Evolutionary conservation across 805 yeast genomes (phyloP), one percentile per base, ranked within the genome.

Genomic region (Scheffersomyces stipitis): DNA sequence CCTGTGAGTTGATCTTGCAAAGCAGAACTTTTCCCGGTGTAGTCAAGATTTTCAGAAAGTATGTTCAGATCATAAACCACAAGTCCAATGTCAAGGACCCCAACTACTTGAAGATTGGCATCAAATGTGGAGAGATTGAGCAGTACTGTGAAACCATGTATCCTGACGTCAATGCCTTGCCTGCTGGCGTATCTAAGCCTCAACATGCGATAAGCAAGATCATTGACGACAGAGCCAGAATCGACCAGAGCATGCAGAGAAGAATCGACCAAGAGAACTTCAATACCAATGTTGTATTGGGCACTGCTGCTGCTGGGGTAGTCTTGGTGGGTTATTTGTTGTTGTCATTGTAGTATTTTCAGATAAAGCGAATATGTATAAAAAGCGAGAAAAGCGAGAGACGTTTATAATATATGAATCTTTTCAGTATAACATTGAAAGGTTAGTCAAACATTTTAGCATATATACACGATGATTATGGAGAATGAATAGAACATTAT

Each of bases 101-200:
- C 44, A 84, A 84, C 66, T 91, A 86, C 63, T 70, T 90, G 54
- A 76, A 80, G 42, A 77, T 93, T 48, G 95, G 95, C 51, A 78
- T 87, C 46, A 78, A 79, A 46, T 85, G 96, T 60, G 96, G 93
- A 36, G 84, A 86, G 61, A 79, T 93, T 46, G 96, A 88, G 54
- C 96, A 86, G 66, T 84, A 79, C 62, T 81, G 91, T 52, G 96
- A 91, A 58, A 69, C 71, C 34, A 71, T 85, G 75, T 80, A 80
- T 57, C 93, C 90, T 45, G 49, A 60, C 24, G 54, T 60, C 23
- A 60, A 60, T 10, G 70, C 82, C 38, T 32, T 81, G 35, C 90
- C 90, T 29, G 36, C 43, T 9, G 82, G 83, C 15, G 76, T 73
- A 28, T 61, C 58, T 15, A 51, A 53, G 26, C 44, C 18, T 23